A percentile compares a stretch with the other conserved stretches of the same genome.
Evolutionary conservation across 495 filamentous ascomycete species (phyloP).

Genomic region (Friedmanniomyces endolithicus): DNA sequence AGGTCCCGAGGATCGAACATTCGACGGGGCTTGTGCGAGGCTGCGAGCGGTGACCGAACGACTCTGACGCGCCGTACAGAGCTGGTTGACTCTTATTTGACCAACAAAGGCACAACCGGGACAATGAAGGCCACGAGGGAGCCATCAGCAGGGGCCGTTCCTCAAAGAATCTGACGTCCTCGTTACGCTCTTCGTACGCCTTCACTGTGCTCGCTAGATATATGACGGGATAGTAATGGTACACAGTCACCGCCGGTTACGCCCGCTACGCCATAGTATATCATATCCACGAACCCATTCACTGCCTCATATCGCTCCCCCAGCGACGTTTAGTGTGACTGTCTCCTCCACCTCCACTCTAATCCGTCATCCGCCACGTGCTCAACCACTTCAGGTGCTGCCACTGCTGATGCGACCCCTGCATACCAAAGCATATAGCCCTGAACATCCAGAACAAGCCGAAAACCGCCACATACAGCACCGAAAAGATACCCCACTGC

Average conservation of each 20-base stretch:
- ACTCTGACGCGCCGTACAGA: too few relatives aligned
- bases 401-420: constrained; percentile 70
- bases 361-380: constrained; percentile 53
- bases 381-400: constrained; percentile 85
- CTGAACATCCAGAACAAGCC: constrained; percentile 80
- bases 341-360: constrained; percentile 8
- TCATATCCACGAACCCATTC: background rate
- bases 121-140: too few relatives aligned
- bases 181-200: too few relatives aligned
- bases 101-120: too few relatives aligned
- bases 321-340: too few relatives aligned
- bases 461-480: constrained; percentile 60
- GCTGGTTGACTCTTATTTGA: too few relatives aligned
- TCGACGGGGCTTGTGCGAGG: too few relatives aligned
- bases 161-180: too few relatives aligned
- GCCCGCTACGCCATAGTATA: background rate
- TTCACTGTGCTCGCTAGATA: background rate
- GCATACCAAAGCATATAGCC: constrained; percentile 95
- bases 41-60: too few relatives aligned
- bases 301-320: background rate
- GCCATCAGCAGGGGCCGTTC: too few relatives aligned
- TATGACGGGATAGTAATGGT: background rate
- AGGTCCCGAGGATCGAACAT: too few relatives aligned
- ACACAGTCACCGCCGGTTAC: background rate
- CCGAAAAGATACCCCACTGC: constrained; percentile 50